Evolutionary conservation across 139 green algal genomes (phyloP).

Genomic region (Chlorella sp.): DNA sequence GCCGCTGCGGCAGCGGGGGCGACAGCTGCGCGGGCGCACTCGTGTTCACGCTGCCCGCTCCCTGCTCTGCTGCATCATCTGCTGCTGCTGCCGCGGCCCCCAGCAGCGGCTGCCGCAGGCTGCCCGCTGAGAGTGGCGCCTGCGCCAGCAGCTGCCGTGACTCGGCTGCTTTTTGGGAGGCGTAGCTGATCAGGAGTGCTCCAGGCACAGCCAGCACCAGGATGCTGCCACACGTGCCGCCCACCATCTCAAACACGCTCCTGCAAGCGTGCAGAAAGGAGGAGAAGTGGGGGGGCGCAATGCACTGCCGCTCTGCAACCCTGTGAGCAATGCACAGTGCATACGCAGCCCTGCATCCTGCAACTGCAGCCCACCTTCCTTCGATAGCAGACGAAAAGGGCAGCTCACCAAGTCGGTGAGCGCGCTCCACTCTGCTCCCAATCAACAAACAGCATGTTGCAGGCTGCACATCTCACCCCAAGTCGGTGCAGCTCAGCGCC

Average conservation of each 20-base stretch:
- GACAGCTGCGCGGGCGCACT: too few species aligned
- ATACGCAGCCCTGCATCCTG: too few species aligned
- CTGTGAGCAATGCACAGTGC: too few species aligned
- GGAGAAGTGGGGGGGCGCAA: not conserved
- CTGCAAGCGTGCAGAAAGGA: too few species aligned
- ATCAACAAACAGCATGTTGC: too few species aligned
- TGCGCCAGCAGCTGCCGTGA: not conserved
- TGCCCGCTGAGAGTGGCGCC: too few species aligned
- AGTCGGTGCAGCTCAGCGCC: not conserved
- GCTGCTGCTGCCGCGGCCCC: not conserved
- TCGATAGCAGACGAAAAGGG: too few species aligned
- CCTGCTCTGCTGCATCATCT: not conserved
- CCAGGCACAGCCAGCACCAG: not conserved
- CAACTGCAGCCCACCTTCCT: too few species aligned
- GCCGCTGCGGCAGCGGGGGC: not conserved
- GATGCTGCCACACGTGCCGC: not conserved
- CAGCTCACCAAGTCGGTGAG: too few species aligned
- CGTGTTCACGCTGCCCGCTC: too few species aligned
- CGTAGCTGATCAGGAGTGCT: not conserved
- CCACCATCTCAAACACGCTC: not conserved
- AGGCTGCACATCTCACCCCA: not conserved
- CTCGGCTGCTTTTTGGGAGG: not conserved
- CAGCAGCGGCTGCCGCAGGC: not conserved
- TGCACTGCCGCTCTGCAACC: too few species aligned
- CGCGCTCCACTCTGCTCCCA: too few species aligned